Percentiles rank a stretch among this genome's conserved stretches.
These are phyloP conservation scores for Esteya vermicola DNA, from an alignment of 2,329 filamentous ascomycete species.

Conservation along the genomic window DNA sequence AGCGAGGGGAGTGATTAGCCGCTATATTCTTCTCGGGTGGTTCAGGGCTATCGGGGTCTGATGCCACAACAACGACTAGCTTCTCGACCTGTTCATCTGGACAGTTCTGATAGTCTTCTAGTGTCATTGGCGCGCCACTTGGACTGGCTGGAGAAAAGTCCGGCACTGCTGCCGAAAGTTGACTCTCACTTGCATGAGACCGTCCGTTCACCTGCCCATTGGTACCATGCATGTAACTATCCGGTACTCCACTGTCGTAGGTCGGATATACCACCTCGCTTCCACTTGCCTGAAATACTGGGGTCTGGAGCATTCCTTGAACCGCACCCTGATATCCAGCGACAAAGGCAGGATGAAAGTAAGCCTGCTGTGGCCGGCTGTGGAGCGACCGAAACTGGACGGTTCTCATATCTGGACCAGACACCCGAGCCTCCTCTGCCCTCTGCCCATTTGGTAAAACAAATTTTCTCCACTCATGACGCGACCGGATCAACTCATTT, in stretches of 20 bases:
- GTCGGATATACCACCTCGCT: conserved; percentile 15
- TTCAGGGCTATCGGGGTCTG: conserved; percentile 6
- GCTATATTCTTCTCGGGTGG: conserved; percentile 4
- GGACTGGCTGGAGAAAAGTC: conserved; percentile 37
- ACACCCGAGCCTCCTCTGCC: conserved; percentile 57
- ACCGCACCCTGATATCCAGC: conserved; percentile 15
- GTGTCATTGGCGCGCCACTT: conserved; percentile 11
- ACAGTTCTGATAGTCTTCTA: conserved; percentile 18
- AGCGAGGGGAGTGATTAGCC: conserved; percentile 3
- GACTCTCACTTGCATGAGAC: conserved; percentile 26
- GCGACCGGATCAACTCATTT: conserved; percentile 61
- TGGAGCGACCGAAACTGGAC: conserved; percentile 17
- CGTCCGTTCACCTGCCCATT: conserved; percentile 25
- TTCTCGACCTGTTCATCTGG: conserved; percentile 18
- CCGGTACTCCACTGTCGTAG: conserved; percentile 10
- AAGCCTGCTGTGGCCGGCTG: conserved; percentile 10
- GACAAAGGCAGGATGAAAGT: conserved; percentile 15
- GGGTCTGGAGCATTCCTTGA: conserved; percentile 11
- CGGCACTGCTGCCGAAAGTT: conserved; percentile 47
- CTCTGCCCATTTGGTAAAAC: conserved; percentile 59
- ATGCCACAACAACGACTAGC: conserved; percentile 14
- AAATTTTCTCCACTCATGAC: conserved; percentile 67
- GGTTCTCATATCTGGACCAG: conserved; percentile 34
- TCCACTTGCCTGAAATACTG: conserved; percentile 14
- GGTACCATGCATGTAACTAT: conserved; percentile 3